These are phyloP conservation scores for Mycena kentingensis DNA, from an alignment of 768 basidiomycete species.

Conservation along the genomic window DNA sequence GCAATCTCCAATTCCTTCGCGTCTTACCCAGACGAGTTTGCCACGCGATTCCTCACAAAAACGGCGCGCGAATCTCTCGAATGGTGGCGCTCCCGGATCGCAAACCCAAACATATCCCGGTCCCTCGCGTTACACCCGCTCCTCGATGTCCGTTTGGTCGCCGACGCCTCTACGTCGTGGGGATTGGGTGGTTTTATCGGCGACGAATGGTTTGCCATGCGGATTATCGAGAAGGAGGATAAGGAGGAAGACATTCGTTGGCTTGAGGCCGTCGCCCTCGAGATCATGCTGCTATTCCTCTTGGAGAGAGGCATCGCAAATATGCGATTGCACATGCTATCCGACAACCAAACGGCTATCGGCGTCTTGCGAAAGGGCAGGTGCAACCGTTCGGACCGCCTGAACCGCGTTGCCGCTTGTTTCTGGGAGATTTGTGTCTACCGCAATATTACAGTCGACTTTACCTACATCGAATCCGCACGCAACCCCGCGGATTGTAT, in stretches of 20 bases:
- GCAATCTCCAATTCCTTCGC: no score
- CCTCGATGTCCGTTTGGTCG: neutral
- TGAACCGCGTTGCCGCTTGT: neutral
- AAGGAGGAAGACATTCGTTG: constrained; percentile 10
- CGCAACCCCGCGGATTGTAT: neutral
- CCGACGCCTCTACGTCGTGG: constrained; percentile 2
- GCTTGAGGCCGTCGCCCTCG: constrained; percentile 1
- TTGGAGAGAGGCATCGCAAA: neutral
- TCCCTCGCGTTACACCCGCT: neutral
- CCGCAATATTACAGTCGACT: neutral
- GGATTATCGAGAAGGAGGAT: no score
- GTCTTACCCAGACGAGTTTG: neutral
- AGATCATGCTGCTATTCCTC: neutral
- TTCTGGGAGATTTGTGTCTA: neutral
- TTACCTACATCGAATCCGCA: neutral
- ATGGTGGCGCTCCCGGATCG: neutral
- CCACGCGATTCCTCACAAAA: neutral
- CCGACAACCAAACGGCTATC: constrained; percentile 7
- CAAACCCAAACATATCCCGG: neutral
- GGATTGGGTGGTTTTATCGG: constrained; percentile 1
- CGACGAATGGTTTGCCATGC: neutral
- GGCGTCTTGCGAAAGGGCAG: no score
- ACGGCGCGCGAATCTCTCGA: neutral
- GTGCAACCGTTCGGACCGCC: no score
- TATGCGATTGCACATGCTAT: neutral